Conservation (phyloP, 768 basidiomycete genomes). For the Tricholoma terreum region DNA sequence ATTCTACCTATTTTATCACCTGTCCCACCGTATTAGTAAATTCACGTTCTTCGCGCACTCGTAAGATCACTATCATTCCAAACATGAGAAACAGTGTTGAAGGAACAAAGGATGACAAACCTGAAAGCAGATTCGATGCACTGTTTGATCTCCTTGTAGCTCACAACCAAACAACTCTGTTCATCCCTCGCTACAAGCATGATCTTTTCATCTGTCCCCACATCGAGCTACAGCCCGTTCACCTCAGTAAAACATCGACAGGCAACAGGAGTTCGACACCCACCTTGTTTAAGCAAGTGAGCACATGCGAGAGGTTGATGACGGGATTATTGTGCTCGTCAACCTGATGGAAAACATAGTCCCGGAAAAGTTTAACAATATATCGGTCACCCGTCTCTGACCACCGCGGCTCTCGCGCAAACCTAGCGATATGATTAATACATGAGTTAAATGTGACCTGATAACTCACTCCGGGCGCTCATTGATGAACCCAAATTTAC, state of each 20-base stretch:
- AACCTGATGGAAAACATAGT: constrained; percentile 97
- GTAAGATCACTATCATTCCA: constrained; percentile 45
- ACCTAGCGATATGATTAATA: constrained; percentile 43
- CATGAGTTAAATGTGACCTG: background rate
- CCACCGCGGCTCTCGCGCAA: constrained; percentile 95
- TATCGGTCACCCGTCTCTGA: constrained; percentile 98
- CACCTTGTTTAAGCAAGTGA: constrained; percentile 93
- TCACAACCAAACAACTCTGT: constrained; percentile 92
- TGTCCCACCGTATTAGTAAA: background rate
- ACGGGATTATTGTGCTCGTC: constrained; percentile 89
- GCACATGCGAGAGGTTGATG: constrained; percentile 85
- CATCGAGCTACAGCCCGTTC: constrained; percentile 64
- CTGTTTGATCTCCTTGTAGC: constrained; percentile 85
- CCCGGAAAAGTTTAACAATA: constrained; percentile 96
- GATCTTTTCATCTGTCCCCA: constrained; percentile 88
- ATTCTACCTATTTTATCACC: constrained; percentile 63
- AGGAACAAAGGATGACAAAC: constrained; percentile 41
- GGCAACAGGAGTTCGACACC: constrained; percentile 13
- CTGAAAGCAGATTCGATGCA: constrained; percentile 83
- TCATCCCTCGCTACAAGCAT: constrained; percentile 96
- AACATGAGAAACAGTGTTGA: background rate
- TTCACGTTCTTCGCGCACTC: constrained; percentile 5
- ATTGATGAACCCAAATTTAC: constrained; percentile 98
- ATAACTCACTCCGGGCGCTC: constrained; percentile 91
- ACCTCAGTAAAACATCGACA: background rate